These are phyloP conservation scores for Acacia pycnantha DNA, from an alignment of 331 rosid genomes.

Conservation along the genomic window DNA sequence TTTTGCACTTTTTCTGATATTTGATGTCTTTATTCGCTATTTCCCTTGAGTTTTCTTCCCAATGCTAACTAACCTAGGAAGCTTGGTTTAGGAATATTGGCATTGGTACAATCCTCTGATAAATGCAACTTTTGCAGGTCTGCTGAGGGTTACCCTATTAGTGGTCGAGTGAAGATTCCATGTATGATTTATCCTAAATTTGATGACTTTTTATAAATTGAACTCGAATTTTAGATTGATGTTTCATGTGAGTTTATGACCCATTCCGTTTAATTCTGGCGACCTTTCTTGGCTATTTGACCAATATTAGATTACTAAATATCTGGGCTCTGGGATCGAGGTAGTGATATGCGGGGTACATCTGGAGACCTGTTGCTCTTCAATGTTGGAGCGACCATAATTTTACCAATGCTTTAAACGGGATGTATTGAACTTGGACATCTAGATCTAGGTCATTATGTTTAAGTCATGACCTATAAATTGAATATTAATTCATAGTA, in stretches of 20 bases:
- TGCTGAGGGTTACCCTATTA: constrained; percentile 77
- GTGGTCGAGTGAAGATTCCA: constrained; percentile 87
- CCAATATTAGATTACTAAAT: background rate
- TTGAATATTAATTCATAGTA: background rate
- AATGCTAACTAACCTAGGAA: background rate
- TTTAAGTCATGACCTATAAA: background rate
- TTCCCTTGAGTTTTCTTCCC: background rate
- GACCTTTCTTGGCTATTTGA: background rate
- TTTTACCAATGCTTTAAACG: background rate
- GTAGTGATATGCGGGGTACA: background rate
- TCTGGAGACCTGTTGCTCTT: background rate
- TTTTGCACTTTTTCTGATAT: background rate
- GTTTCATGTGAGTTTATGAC: background rate
- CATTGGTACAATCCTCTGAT: constrained; percentile 7
- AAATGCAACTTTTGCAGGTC: constrained; percentile 43
- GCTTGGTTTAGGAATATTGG: background rate
- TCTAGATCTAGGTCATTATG: background rate
- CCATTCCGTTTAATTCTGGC: background rate
- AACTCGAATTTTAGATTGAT: constrained; percentile 1
- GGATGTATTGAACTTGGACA: background rate
- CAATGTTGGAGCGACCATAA: background rate
- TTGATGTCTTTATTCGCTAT: background rate
- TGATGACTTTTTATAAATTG: background rate
- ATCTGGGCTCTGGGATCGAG: background rate
- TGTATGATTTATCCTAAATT: constrained; percentile 46